Evolutionary conservation across 768 basidiomycete species (phyloP).

Genomic region (Tylopilus sp.): DNA sequence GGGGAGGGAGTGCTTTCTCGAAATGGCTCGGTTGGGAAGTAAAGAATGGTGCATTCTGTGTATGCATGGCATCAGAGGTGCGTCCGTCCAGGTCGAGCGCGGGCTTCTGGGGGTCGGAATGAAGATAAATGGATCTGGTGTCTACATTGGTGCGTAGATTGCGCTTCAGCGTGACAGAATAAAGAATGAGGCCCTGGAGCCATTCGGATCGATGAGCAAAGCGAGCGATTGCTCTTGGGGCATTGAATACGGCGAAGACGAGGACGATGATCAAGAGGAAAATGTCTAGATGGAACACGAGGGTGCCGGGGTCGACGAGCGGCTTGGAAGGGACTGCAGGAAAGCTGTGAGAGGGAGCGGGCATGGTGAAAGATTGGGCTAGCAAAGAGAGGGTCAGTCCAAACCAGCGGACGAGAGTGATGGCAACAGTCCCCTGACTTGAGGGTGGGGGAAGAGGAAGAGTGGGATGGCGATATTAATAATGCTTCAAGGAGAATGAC

Average conservation of each 20-base stretch:
- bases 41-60: neutral
- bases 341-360: neutral
- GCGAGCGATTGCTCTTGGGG: constrained; percentile 51
- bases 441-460: too few species aligned
- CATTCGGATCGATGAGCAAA: constrained; percentile 49
- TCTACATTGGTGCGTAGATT: constrained; percentile 5
- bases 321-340: neutral
- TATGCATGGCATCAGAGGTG: constrained; percentile 11
- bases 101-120: constrained; percentile 12
- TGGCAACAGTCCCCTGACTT: neutral
- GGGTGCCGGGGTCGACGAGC: constrained; percentile 2
- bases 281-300: constrained; percentile 42
- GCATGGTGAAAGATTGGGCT: constrained; percentile 15
- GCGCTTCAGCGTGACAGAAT: constrained; percentile 8
- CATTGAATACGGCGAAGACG: constrained; percentile 37
- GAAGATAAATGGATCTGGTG: constrained; percentile 11
- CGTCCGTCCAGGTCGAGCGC: constrained; percentile 17
- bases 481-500: too few species aligned
- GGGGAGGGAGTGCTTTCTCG: constrained; percentile 17
- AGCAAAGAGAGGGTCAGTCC: constrained; percentile 5
- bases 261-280: constrained; percentile 42
- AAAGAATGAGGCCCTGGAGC: constrained; percentile 48
- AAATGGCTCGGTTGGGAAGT: neutral
- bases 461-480: too few species aligned
- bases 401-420: constrained; percentile 4